These are phyloP conservation scores for Colletotrichum noveboracense DNA, from an alignment of 2,329 filamentous ascomycete species.

Conservation along the genomic window DNA sequence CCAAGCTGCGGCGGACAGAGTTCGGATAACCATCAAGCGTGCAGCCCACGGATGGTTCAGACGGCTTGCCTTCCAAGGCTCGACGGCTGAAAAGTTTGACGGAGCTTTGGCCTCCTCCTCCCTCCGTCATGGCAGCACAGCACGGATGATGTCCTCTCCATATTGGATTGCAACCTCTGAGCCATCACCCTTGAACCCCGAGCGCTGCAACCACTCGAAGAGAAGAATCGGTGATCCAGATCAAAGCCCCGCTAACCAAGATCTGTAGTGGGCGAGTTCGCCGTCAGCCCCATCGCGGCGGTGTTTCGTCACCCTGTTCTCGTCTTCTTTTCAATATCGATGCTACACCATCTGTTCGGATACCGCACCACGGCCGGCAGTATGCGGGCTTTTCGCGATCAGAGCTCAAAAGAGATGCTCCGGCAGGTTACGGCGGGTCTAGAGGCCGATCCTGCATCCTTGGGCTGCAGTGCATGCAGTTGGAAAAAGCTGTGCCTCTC, in stretches of 20 bases:
- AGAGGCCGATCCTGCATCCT: neutral
- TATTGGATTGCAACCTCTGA: neutral
- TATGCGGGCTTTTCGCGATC: constrained; percentile 4
- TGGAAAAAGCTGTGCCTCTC: neutral
- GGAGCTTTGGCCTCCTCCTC: neutral
- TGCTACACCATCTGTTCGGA: neutral
- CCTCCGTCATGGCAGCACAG: constrained; percentile 4
- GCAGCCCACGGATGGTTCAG: neutral
- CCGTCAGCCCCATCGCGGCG: constrained; percentile 4
- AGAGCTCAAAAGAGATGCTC: neutral
- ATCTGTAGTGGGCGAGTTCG: constrained; percentile 12
- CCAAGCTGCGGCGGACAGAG: neutral
- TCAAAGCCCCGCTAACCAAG: constrained; percentile 18
- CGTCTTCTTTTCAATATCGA: constrained; percentile 7
- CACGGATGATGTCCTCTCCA: constrained; percentile 1
- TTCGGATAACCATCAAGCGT: neutral
- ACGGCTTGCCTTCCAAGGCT: neutral
- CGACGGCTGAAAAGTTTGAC: neutral
- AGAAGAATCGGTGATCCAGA: constrained; percentile 11
- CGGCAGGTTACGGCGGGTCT: neutral
- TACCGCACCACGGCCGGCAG: neutral
- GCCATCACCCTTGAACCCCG: neutral
- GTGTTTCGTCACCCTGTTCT: constrained; percentile 13
- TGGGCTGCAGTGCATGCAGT: neutral
- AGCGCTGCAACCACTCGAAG: neutral